Base-by-base conservation (phyloP, 331 rosid species). In the Saraca asoca region DNA sequence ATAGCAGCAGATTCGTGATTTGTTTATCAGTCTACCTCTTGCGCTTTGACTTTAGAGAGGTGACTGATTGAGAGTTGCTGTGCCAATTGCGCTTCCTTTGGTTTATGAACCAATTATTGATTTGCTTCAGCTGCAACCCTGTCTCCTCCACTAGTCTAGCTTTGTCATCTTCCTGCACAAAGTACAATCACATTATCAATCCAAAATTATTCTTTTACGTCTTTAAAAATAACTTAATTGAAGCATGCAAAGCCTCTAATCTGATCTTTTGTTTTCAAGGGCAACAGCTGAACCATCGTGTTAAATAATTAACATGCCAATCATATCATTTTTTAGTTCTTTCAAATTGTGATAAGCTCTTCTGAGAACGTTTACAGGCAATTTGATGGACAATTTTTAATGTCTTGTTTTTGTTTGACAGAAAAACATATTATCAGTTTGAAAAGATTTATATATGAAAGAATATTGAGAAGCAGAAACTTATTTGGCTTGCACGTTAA, bases 41-140 rank as follows among this genome's bases (percentile, higher is more conserved):
- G 87, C 98, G 98, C 83, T 93, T 93, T 16, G 98, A 93, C 78
- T 90, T 93, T 70, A 93, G 83, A 63, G 97, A 88, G 51, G 98
- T 90, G 37, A 84, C 90, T 6, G 97, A 87, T 61, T 88, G 98
- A 81, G 98, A 84, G 70, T 81, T 90, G 86, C 96, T 93, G 73
- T 93, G 97, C 98, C 98, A 93, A 44, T 90, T 93, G 52, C 98
- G 84, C 81, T 93, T 93, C 78, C 98, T 85, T 85, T 93, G 98
- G 68, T 93, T 93, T 50, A 93, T 93, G 77, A 93, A 93, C 98
- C 98, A 93, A 51, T 93, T 93, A 74, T 93, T 93, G 68, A 93
- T 90, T 71, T 93, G 98, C 82, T 93, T 93, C 75, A 93, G 90
- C 85, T 93, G 98, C 89, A 93, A 61, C 5, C 98, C 98, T 66